Evolutionary conservation across 441 rosid species (phyloP).

Genomic region (Iberis amara): DNA sequence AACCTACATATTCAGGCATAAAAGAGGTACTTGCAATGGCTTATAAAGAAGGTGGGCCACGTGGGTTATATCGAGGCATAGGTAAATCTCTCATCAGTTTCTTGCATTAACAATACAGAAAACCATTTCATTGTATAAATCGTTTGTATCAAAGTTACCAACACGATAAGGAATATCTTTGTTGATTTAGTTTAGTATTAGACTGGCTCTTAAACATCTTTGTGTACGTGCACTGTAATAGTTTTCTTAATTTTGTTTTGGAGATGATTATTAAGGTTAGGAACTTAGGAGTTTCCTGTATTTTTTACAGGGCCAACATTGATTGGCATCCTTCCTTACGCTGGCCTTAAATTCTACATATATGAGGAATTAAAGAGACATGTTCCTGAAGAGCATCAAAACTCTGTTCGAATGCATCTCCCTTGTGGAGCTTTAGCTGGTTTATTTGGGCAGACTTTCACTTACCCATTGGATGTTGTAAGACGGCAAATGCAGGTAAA

Average conservation of each 20-base stretch:
- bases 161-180: neutral
- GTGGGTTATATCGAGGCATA: constrained; percentile 79
- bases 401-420: constrained; percentile 74
- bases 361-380: constrained; percentile 79
- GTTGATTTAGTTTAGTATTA: constrained; percentile 4
- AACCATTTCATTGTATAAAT: neutral
- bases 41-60: constrained; percentile 78
- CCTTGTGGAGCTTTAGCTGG: constrained; percentile 97
- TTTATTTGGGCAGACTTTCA: constrained; percentile 81
- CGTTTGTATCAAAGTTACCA: constrained; percentile 8
- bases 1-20: constrained; percentile 62
- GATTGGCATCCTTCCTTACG: constrained; percentile 85
- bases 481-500: constrained; percentile 97
- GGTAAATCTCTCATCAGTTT: constrained; percentile 34
- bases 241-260: constrained; percentile 3
- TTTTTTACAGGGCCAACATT: constrained; percentile 79
- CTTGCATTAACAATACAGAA: constrained; percentile 1
- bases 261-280: neutral
- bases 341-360: constrained; percentile 84
- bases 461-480: constrained; percentile 93
- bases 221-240: neutral
- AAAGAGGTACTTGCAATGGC: constrained; percentile 66
- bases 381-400: constrained; percentile 91
- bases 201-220: constrained; percentile 6
- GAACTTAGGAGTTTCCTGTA: constrained; percentile 10